Conservation (phyloP, 768 basidiomycete species). For the Rubroboletus pulcherrimus region DNA sequence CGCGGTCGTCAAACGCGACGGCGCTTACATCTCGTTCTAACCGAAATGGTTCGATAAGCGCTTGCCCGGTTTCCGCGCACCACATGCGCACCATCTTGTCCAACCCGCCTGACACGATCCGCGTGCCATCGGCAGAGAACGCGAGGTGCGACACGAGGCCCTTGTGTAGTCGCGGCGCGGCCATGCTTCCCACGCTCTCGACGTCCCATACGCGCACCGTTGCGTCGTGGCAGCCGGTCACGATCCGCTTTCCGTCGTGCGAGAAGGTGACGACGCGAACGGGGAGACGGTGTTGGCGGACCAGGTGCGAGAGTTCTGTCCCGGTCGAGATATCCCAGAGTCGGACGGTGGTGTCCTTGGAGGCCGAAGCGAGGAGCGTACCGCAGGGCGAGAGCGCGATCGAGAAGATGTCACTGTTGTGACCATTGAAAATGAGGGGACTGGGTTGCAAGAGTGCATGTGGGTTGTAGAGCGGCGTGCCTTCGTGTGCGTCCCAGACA, state of each 20-base stretch:
- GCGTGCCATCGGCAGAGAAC: constrained; percentile 28
- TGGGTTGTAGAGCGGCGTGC: constrained; percentile 16
- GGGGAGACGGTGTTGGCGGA: constrained; percentile 27
- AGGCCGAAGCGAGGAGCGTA: constrained; percentile 27
- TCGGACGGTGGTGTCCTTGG: constrained; percentile 30
- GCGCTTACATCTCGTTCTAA: constrained; percentile 16
- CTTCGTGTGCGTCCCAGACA: constrained; percentile 27
- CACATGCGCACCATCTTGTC: constrained; percentile 31
- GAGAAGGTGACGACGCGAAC: constrained; percentile 28
- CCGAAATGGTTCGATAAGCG: constrained; percentile 17
- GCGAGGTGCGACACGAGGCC: constrained; percentile 24
- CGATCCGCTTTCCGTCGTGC: constrained; percentile 23
- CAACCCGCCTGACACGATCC: constrained; percentile 28
- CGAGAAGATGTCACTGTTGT: constrained; percentile 24
- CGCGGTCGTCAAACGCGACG: constrained; percentile 24
- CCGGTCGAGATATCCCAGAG: constrained; percentile 25
- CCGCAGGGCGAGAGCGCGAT: constrained; percentile 31
- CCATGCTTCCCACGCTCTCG: constrained; percentile 28
- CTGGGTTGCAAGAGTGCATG: background rate
- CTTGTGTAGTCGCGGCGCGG: constrained; percentile 23
- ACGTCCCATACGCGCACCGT: constrained; percentile 33
- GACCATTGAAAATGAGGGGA: constrained; percentile 18
- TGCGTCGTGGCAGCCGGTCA: constrained; percentile 26
- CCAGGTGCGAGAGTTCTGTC: constrained; percentile 21
- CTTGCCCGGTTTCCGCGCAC: constrained; percentile 22